These are phyloP conservation scores for Cutaneotrichosporon sp. DNA, from an alignment of 1,284 basidiomycete species.

Conservation along the genomic window DNA sequence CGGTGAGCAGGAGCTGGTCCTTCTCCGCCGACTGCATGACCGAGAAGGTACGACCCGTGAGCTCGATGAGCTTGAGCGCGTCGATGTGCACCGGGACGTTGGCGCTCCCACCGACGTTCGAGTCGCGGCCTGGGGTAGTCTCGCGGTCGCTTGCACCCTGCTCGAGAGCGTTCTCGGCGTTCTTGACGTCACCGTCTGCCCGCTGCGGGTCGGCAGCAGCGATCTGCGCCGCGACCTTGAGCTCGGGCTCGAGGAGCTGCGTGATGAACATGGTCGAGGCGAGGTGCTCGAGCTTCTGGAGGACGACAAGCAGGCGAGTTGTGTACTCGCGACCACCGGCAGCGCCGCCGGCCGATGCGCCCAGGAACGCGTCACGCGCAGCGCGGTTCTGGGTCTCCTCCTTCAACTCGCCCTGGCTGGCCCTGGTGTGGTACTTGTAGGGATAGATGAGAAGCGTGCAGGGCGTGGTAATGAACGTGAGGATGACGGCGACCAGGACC, in stretches of 20 bases:
- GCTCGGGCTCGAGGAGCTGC: constrained; percentile 55
- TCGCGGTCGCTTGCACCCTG: constrained; percentile 6
- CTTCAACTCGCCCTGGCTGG: constrained; percentile 14
- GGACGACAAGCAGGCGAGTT: constrained; percentile 69
- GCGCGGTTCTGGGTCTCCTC: constrained; percentile 35
- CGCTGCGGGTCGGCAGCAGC: constrained; percentile 58
- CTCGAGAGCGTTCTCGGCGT: constrained; percentile 6
- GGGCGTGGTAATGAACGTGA: constrained; percentile 89
- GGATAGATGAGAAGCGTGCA: constrained; percentile 78
- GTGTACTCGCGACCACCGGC: constrained; percentile 44
- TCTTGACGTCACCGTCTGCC: constrained; percentile 10
- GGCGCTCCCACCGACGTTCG: background rate
- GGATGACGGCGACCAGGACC: constrained; percentile 78
- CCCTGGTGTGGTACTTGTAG: constrained; percentile 56
- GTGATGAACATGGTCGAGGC: constrained; percentile 59
- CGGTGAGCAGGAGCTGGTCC: constrained; percentile 66
- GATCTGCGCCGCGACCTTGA: constrained; percentile 53
- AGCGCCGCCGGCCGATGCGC: constrained; percentile 24
- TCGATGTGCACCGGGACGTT: constrained; percentile 56
- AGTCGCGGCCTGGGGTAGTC: constrained; percentile 1
- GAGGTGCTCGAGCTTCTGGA: constrained; percentile 89
- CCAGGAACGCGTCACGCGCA: constrained; percentile 20
- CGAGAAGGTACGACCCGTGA: constrained; percentile 82
- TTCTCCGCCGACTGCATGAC: constrained; percentile 78
- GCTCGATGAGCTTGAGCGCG: constrained; percentile 81